Evolutionary conservation across 345 rosid species (phyloP).

Genomic region (Euphorbia tirucalli): DNA sequence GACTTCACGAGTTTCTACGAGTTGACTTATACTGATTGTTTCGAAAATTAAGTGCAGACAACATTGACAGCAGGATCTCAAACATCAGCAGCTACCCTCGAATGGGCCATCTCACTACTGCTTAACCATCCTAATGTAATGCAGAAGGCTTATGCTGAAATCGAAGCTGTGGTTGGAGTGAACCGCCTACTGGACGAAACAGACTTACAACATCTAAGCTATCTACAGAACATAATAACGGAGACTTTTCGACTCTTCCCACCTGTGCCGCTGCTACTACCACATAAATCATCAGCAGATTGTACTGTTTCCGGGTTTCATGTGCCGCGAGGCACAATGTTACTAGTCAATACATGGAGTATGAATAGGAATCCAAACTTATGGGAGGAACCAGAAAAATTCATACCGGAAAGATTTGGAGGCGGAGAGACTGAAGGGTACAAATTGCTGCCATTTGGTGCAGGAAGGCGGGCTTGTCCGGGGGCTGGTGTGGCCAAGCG

Average conservation of each 20-base stretch:
- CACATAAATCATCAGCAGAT: neutral
- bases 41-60: neutral
- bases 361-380: slow-evolving; percentile 3
- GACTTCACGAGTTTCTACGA: too few species aligned
- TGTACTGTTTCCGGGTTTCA: neutral
- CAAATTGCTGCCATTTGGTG: slow-evolving; percentile 9
- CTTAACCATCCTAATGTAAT: slow-evolving; percentile 4
- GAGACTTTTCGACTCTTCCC: neutral
- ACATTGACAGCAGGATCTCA: slow-evolving; percentile 5
- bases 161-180: neutral
- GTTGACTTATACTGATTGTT: too few species aligned
- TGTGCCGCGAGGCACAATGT: neutral
- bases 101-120: slow-evolving; percentile 8
- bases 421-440: neutral
- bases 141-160: slow-evolving; percentile 4
- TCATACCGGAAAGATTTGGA: slow-evolving; percentile 6
- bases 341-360: slow-evolving; percentile 8
- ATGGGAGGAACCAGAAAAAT: slow-evolving; percentile 5
- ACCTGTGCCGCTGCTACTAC: neutral
- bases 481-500: slow-evolving; percentile 9
- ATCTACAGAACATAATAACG: neutral
- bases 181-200: neutral
- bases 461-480: slow-evolving; percentile 12
- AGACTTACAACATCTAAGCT: neutral
- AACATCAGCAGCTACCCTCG: slow-evolving; percentile 10